Evolutionary conservation across 208 protist genomes (phyloP).

Genomic region (Trypanosoma theileri): DNA sequence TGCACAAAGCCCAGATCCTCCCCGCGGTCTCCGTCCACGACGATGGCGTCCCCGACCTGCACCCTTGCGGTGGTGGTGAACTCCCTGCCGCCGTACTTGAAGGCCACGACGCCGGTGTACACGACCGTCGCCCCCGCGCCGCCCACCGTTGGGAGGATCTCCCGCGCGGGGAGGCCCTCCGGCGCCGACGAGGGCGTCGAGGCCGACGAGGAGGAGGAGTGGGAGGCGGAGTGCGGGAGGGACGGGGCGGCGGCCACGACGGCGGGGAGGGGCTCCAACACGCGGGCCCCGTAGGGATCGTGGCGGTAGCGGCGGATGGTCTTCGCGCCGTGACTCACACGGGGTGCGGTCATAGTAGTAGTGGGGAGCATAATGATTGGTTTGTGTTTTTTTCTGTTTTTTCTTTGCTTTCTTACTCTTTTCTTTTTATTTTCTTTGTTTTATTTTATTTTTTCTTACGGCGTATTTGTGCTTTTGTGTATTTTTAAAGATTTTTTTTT

Average conservation of each 20-base stretch:
- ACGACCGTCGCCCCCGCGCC: no score
- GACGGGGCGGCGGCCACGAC: conserved; percentile 1
- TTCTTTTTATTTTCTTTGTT: neutral
- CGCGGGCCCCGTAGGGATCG: conserved; percentile 56
- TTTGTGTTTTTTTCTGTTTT: neutral
- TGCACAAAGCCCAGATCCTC: conserved; percentile 67
- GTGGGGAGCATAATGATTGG: conserved; percentile 2
- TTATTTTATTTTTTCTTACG: neutral
- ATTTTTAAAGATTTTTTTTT: no score
- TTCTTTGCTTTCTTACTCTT: neutral
- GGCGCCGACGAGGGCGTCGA: no score
- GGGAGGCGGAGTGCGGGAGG: conserved; percentile 1
- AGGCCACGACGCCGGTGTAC: conserved; percentile 10
- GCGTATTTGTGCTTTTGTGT: neutral
- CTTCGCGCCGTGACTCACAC: neutral
- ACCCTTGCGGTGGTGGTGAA: conserved; percentile 42
- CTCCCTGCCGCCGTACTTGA: conserved; percentile 76
- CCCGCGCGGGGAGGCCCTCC: no score
- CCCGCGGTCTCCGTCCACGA: conserved; percentile 79
- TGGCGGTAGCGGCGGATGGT: conserved; percentile 44
- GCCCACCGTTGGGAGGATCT: no score
- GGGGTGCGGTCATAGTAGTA: neutral
- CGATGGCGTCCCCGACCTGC: conserved; percentile 39
- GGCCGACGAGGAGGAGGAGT: conserved; percentile 1
- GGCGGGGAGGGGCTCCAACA: conserved; percentile 26